Evolutionary conservation across 257 asterid genomes (phyloP).

Genomic region (Cordia subcordata): DNA sequence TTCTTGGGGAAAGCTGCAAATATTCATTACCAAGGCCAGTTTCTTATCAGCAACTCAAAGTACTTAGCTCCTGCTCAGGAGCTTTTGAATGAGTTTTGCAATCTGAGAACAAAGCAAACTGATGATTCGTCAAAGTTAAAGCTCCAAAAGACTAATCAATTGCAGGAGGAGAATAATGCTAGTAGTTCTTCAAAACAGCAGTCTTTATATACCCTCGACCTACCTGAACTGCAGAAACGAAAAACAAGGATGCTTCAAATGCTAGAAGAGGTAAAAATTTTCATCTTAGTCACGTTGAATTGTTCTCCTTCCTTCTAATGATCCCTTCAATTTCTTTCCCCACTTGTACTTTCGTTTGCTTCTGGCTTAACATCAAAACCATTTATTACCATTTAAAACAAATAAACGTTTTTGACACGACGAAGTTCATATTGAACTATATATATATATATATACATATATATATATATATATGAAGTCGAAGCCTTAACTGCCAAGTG

Average conservation of each 20-base stretch:
- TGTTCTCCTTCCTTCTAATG: not conserved
- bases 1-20: constrained; percentile 23
- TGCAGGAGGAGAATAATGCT: constrained; percentile 36
- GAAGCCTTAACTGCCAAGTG: constrained; percentile 8
- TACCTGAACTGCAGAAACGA: constrained; percentile 65
- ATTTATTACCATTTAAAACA: not conserved
- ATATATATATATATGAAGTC: too few relatives aligned
- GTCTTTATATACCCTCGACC: constrained; percentile 59
- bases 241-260: constrained; percentile 70
- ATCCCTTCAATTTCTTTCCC: not conserved
- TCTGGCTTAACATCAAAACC: not conserved
- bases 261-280: constrained; percentile 63
- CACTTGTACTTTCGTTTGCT: not conserved
- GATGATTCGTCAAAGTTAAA: constrained; percentile 27
- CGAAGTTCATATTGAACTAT: not conserved
- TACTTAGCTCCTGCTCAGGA: constrained; percentile 68
- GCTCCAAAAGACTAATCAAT: constrained; percentile 26
- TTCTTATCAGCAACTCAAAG: constrained; percentile 44
- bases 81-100: constrained; percentile 71
- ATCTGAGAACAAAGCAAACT: constrained; percentile 39
- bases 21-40: constrained; percentile 14
- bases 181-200: constrained; percentile 31
- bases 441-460: too few relatives aligned
- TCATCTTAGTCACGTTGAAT: not conserved
- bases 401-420: not conserved